Base-by-base conservation (phyloP, 2,329 filamentous ascomycete species). In the Rutstroemia sp. region DNA sequence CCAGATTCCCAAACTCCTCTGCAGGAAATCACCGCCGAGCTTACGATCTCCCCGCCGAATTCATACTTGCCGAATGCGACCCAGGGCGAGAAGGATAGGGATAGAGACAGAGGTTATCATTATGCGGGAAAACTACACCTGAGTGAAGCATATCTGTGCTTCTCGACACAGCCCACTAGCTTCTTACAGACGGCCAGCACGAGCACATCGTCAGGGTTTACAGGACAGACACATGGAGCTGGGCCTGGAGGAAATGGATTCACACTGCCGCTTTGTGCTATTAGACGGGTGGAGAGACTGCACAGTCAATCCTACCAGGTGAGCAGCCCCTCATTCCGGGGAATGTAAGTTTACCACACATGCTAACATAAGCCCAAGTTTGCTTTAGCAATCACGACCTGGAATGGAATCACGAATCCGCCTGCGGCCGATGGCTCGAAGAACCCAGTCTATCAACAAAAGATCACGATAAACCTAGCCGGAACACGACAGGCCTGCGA, bases 221-320 rank as follows among this genome's bases (percentile, higher is more conserved):
- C 90, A 4, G 94, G 92, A 16, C 90, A 95, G 71, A 96, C 92
- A 27, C 88, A 96, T 69, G 91, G 94, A 58, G 90, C 89, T 21
- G 94, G 94, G 0, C 92, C 94, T 3, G 89, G 90, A 55, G 92
- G 92, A 41, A 96, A 96, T 77, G 94, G 94, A 59, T 97, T 99
- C 72, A 96, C 90, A 2, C 83, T 97, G 55, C 94, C 94, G 4
- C 79, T 99, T 21, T 96, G 89, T 71, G 88, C 90, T 52, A 92
- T 99, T 65, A 82, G 94, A 61, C 81, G 92, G 52, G 94, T 99
- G 21, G 94, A 99, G 75, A 81, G 94, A 57, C 77, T 99, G 56
- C 92, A 96, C 69, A 96, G 90, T 67, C 89, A 95, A 67, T 94
- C 86, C 63, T 94, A 95, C 70, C 82, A 85, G 74, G 79, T 83